phyloP scores from a whole-genome alignment of 2,329 filamentous ascomycete genomes.

The Tolypocladium capitatum region DNA sequence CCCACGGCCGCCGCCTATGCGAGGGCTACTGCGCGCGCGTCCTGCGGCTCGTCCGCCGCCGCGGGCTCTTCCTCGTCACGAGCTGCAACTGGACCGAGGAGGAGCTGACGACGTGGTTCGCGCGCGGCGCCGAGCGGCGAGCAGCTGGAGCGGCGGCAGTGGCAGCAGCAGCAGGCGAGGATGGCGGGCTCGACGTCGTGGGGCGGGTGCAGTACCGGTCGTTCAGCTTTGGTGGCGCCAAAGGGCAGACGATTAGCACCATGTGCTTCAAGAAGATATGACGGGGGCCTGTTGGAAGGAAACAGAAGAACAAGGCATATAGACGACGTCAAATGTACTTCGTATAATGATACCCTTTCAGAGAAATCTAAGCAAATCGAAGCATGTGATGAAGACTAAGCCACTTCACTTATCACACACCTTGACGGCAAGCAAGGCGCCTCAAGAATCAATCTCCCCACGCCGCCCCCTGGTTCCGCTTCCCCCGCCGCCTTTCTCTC shows the following conservation, averaged over 20 bases:
- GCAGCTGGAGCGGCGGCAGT: no score
- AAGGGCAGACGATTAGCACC: conserved; percentile 80
- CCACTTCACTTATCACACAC: not conserved
- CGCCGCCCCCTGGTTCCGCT: not conserved
- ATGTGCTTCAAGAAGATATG: conserved; percentile 56
- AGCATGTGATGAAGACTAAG: not conserved
- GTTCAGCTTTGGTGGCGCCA: conserved; percentile 79
- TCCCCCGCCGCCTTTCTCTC: no score
- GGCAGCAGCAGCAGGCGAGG: conserved; percentile 8
- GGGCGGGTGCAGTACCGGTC: conserved; percentile 67
- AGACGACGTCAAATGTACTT: not conserved
- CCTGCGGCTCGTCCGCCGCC: conserved; percentile 51
- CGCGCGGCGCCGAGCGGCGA: conserved; percentile 8
- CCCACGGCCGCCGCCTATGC: conserved; percentile 46
- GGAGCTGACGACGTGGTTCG: conserved; percentile 74
- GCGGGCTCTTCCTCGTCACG: conserved; percentile 70
- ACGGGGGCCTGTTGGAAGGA: not conserved
- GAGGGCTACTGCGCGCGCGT: conserved; percentile 65
- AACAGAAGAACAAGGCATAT: not conserved
- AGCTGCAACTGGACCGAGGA: conserved; percentile 97
- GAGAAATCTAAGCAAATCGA: not conserved
- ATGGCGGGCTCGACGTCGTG: conserved; percentile 41
- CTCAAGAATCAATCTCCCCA: not conserved
- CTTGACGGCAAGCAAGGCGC: not conserved
- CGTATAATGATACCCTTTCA: not conserved